Evolutionary conservation across 2,329 filamentous ascomycete genomes (phyloP), one percentile per base, ranked within the genome.

Genomic region (Alternaria hordeiaustralica): DNA sequence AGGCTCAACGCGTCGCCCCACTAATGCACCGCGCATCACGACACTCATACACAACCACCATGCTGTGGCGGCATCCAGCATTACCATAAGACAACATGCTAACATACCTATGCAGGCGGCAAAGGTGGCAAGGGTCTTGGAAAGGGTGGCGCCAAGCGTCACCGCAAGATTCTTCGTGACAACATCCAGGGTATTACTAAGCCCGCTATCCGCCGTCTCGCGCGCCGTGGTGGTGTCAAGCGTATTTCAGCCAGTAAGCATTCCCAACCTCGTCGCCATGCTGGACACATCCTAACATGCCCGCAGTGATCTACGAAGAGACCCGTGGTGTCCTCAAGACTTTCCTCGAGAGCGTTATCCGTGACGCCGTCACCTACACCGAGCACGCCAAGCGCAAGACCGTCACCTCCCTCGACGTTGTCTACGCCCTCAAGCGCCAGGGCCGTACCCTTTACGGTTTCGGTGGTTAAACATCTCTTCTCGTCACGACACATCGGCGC

Each of bases 341-440:
- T 73, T 92, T 92, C 88, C 88, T 92, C 71, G 90, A 92, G 84
- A 87, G 87, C 78, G 90, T 92, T 82, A 92, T 92, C 78, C 90
- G 90, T 81, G 90, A 92, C 71, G 90, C 90, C 68, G 90, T 92
- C 83, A 92, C 90, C 79, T 92, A 92, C 85, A 92, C 90, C 60
- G 90, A 92, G 85, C 90, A 92, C 84, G 90, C 90, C 84, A 92
- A 92, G 88, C 89, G 90, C 83, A 92, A 92, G 89, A 92, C 90
- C 13, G 90, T 92, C 81, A 92, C 87, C 53, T 88, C 87, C 5
- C 86, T 89, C 68, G 87, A 89, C 73, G 87, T 89, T 41, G 87
- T 89, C 80, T 88, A 89, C 75, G 86, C 86, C 61, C 82, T 88
- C 70, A 88, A 90, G 85, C 84, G 88, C 78, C 88, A 90, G 82